Conservation (phyloP, 2,329 filamentous ascomycete genomes). For the Cladorrhinum sp. region DNA sequence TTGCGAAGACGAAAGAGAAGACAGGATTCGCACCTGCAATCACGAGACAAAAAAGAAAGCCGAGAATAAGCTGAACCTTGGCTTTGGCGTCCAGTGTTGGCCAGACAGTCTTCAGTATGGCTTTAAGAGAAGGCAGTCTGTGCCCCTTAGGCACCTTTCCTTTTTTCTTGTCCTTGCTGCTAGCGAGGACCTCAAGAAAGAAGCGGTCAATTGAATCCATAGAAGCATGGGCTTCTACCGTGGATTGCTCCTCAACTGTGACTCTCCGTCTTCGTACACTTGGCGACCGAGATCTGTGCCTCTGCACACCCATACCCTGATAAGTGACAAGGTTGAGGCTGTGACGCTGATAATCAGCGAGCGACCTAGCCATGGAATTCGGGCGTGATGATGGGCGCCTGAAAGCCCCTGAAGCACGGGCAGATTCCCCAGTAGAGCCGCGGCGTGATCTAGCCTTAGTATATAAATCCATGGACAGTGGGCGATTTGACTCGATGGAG, state of each 20-base stretch:
- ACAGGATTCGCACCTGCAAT: constrained; percentile 60
- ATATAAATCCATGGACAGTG: neutral
- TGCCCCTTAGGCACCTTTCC: constrained; percentile 5
- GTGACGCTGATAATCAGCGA: neutral
- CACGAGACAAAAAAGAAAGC: constrained; percentile 58
- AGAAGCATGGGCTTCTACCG: constrained; percentile 4
- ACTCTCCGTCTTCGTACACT: constrained; percentile 11
- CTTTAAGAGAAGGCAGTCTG: constrained; percentile 38
- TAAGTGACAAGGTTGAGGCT: constrained; percentile 20
- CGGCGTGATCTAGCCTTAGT: neutral
- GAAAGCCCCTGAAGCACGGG: neutral
- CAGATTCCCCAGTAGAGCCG: neutral
- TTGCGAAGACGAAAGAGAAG: constrained; percentile 50
- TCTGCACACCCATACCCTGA: constrained; percentile 20
- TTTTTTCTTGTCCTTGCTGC: constrained; percentile 20
- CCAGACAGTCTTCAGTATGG: constrained; percentile 69
- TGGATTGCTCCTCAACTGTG: neutral
- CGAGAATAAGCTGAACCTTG: constrained; percentile 55
- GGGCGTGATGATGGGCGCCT: neutral
- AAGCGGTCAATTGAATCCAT: constrained; percentile 26
- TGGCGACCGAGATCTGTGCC: constrained; percentile 19
- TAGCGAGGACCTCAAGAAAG: constrained; percentile 26
- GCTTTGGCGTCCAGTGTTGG: constrained; percentile 55
- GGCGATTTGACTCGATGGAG: neutral
- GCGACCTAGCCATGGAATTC: neutral